Conservation (phyloP, 2,329 filamentous ascomycete species). For the Aspergillus luchuensis region DNA sequence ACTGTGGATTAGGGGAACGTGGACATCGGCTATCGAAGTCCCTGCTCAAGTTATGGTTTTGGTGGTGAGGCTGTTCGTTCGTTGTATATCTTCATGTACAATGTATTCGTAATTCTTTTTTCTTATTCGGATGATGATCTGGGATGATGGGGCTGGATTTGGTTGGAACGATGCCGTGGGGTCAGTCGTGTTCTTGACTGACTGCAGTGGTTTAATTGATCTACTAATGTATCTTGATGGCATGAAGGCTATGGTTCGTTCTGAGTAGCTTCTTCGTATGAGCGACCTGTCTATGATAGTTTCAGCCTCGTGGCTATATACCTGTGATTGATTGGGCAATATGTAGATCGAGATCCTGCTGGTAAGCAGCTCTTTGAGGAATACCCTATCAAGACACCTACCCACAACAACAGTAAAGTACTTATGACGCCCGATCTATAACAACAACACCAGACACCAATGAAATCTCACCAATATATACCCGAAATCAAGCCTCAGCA, state of each 20-base stretch:
- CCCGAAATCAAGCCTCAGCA: conserved; percentile 39
- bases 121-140: conserved; percentile 10
- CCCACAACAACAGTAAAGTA: not conserved
- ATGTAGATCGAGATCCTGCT: no score
- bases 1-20: conserved; percentile 9
- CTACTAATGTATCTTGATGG: conserved; percentile 1
- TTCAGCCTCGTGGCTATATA: no score
- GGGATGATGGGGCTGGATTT: not conserved
- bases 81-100: conserved; percentile 26
- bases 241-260: not conserved
- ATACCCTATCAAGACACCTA: no score
- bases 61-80: not conserved
- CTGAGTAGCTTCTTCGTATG: no score
- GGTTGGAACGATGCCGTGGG: not conserved
- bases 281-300: no score
- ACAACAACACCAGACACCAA: not conserved
- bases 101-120: conserved; percentile 23
- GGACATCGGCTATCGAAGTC: conserved; percentile 1
- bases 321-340: no score
- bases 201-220: not conserved
- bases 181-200: not conserved
- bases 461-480: no score
- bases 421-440: no score
- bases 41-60: no score
- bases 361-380: no score